Base-by-base conservation (phyloP, 306 rosid species). In the Trichosanthes truncata region DNA sequence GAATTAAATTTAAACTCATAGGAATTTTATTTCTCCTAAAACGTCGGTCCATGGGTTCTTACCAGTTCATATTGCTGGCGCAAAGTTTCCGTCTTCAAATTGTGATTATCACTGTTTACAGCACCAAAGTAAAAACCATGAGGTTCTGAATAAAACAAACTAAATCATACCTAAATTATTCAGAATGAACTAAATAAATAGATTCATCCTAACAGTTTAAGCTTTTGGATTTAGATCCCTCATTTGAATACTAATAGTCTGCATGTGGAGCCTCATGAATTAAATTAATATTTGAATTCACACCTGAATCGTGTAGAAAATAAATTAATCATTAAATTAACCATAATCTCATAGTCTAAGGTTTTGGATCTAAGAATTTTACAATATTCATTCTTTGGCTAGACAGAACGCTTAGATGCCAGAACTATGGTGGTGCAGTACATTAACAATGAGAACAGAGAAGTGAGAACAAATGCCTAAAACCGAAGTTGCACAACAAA, bases 31-130 rank as follows among this genome's bases (percentile, higher is more conserved):
- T 67, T 63, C 62, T 26, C 78, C 78, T 15, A 73, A 17, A 73
- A 23, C 14, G 15, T 14, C 7, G 25, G 59, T 48, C 52, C 31
- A 79, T 45, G 79, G 76, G 67, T 78, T 80, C 91, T 86, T 85
- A 93, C 99, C 93, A 89, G 66, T 87, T 91, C 87, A 80, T 93
- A 95, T 81, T 95, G 98, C 80, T 95, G 96, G 60, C 78, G 92
- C 87, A 95, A 87, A 61, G 91, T 83, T 85, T 95, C 99, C 3
- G 96, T 87, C 85, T 81, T 80, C 87, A 93, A 76, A 83, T 95
- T 93, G 89, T 93, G 97, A 20, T 69, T 3, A 66, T 90, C 99
- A 90, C 99, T 95, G 96, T 62, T 52, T 88, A 85, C 48, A 82
- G 79, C 67, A 43, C 52, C 46, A 80, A 49, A 82, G 65, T 62